These are phyloP conservation scores for Boletus sp. DNA, from an alignment of 768 basidiomycete species.

Conservation along the genomic window DNA sequence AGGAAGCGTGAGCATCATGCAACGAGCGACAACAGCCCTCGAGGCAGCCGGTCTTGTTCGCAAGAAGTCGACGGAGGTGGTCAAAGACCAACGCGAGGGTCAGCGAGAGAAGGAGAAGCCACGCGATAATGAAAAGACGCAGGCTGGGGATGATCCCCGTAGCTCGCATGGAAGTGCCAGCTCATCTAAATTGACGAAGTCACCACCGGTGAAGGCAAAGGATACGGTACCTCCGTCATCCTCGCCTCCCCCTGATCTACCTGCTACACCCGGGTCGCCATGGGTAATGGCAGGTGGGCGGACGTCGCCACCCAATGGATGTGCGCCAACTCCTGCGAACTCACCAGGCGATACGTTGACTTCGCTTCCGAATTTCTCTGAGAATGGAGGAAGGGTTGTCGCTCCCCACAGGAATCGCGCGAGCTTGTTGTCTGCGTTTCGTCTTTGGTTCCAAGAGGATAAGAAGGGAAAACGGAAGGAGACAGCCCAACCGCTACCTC, in stretches of 20 bases:
- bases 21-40: slow-evolving; percentile 87
- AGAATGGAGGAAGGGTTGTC: slow-evolving; percentile 33
- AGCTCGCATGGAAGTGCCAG: slow-evolving; percentile 63
- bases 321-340: slow-evolving; percentile 47
- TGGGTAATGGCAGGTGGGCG: slow-evolving; percentile 63
- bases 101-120: slow-evolving; percentile 42
- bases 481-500: slow-evolving; percentile 15
- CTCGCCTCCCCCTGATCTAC: slow-evolving; percentile 46
- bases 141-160: slow-evolving; percentile 56
- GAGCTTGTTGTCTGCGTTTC: slow-evolving; percentile 80
- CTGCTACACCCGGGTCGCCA: slow-evolving; percentile 56
- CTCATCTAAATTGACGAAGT: slow-evolving; percentile 62
- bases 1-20: slow-evolving; percentile 94
- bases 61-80: slow-evolving; percentile 77
- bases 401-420: slow-evolving; percentile 62
- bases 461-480: slow-evolving; percentile 83
- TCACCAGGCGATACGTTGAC: slow-evolving; percentile 54
- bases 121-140: slow-evolving; percentile 41
- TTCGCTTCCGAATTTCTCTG: slow-evolving; percentile 42
- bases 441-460: slow-evolving; percentile 92
- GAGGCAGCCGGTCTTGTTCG: slow-evolving; percentile 82
- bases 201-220: slow-evolving; percentile 57
- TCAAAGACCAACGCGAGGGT: slow-evolving; percentile 59
- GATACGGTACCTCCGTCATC: slow-evolving; percentile 46
- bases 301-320: slow-evolving; percentile 36